These are phyloP conservation scores for Rhodotorula sp. DNA, from an alignment of 1,284 basidiomycete species.

Conservation along the genomic window DNA sequence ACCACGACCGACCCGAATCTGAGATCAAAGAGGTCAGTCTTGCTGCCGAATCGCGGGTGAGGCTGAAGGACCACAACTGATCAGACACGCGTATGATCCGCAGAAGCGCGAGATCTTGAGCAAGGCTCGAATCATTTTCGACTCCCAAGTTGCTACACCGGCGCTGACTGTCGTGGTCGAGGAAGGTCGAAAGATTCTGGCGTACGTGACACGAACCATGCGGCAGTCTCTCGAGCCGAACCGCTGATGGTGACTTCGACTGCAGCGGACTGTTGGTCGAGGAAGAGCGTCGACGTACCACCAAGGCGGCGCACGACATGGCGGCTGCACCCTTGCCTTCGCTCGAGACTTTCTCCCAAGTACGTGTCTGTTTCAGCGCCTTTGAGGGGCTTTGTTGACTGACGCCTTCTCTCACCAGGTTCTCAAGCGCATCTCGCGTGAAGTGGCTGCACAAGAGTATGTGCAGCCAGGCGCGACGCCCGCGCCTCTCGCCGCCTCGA, in stretches of 20 bases:
- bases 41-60: too few species aligned
- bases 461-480: background rate
- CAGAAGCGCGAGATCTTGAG: slow-evolving; percentile 35
- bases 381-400: too few species aligned
- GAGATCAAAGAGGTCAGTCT: slow-evolving; percentile 23
- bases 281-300: slow-evolving; percentile 30
- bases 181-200: slow-evolving; percentile 36
- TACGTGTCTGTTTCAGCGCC: background rate
- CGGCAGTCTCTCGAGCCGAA: background rate
- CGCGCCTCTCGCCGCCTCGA: background rate
- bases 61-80: background rate
- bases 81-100: background rate
- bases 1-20: slow-evolving; percentile 22
- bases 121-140: slow-evolving; percentile 36
- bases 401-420: slow-evolving; percentile 14
- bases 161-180: slow-evolving; percentile 36
- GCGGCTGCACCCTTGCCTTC: slow-evolving; percentile 3
- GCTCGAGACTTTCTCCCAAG: slow-evolving; percentile 32
- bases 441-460: slow-evolving; percentile 14
- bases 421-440: slow-evolving; percentile 32
- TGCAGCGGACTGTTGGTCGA: slow-evolving; percentile 24
- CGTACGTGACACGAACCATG: background rate
- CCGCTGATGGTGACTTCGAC: background rate
- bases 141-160: slow-evolving; percentile 28
- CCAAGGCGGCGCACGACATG: slow-evolving; percentile 24